Evolutionary conservation across 1,139 yeast species (phyloP).

Genomic region (Kodamaea arcana): DNA sequence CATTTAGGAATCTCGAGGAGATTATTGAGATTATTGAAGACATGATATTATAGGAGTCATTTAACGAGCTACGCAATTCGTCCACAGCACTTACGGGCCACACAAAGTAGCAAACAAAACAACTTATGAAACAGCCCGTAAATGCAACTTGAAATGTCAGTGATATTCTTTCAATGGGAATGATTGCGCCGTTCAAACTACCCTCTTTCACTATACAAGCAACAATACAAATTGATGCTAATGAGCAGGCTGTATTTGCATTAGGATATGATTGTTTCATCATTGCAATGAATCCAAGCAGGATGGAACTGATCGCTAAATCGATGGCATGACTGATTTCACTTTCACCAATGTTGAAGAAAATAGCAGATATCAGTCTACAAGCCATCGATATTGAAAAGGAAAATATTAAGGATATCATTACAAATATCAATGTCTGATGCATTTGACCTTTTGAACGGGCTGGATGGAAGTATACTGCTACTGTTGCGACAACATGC

Average conservation of each 20-base stretch:
- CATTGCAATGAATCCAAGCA: constrained; percentile 65
- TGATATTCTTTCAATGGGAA: constrained; percentile 55
- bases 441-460: constrained; percentile 79
- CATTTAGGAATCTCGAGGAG: constrained; percentile 52
- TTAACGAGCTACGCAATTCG: constrained; percentile 43
- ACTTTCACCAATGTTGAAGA: constrained; percentile 44
- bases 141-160: constrained; percentile 59
- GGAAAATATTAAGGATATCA: constrained; percentile 52
- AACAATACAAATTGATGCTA: constrained; percentile 69
- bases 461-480: constrained; percentile 82
- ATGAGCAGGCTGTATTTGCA: constrained; percentile 74
- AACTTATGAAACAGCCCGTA: constrained; percentile 60
- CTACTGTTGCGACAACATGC: constrained; percentile 78
- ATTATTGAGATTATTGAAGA: constrained; percentile 49
- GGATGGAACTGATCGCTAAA: constrained; percentile 48
- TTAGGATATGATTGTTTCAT: constrained; percentile 64
- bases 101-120: constrained; percentile 52
- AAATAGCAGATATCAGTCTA: constrained; percentile 48
- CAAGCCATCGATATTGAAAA: constrained; percentile 53
- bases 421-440: constrained; percentile 63
- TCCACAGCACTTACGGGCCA: constrained; percentile 63
- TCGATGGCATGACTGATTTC: constrained; percentile 55
- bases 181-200: constrained; percentile 53
- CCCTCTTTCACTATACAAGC: constrained; percentile 79
- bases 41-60: constrained; percentile 52